phyloP scores from a whole-genome alignment of 768 basidiomycete genomes.

The Megacollybia marginata region DNA sequence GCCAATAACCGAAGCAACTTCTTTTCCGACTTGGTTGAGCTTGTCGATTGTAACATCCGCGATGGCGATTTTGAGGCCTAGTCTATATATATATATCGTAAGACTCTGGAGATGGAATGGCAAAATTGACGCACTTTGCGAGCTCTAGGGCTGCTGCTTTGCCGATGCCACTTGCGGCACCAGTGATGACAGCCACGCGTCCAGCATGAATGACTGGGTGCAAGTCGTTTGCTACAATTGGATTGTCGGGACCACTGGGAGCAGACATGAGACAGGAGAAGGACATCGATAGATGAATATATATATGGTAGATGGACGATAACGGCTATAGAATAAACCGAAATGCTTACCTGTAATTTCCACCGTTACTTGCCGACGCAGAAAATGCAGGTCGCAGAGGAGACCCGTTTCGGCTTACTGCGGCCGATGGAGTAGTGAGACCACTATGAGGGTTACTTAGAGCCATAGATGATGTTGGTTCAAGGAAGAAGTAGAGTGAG shows the following conservation, averaged over 20 bases:
- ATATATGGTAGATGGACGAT: no score
- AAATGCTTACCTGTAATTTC: no score
- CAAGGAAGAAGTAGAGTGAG: no score
- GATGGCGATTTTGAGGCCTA: conserved; percentile 70
- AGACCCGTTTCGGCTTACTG: conserved; percentile 41
- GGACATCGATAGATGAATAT: no score
- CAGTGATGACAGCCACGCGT: conserved; percentile 78
- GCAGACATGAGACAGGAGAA: conserved; percentile 1
- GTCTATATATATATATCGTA: conserved; percentile 32
- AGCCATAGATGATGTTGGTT: background rate
- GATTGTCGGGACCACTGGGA: conserved; percentile 41
- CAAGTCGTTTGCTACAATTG: conserved; percentile 42
- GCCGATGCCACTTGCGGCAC: conserved; percentile 82
- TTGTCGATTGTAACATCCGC: conserved; percentile 56
- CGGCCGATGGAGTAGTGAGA: conserved; percentile 12
- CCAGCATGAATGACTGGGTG: conserved; percentile 47
- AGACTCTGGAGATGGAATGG: background rate
- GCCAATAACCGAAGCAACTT: no score
- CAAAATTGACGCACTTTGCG: conserved; percentile 47
- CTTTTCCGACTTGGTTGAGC: conserved; percentile 43
- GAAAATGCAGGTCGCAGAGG: conserved; percentile 43
- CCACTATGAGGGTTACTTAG: background rate
- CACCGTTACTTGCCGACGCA: conserved; percentile 20
- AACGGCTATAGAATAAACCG: no score
- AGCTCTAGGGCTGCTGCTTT: conserved; percentile 66